Base-by-base conservation (phyloP, 192 early-diverging fungal species). In the Podila epigama region DNA sequence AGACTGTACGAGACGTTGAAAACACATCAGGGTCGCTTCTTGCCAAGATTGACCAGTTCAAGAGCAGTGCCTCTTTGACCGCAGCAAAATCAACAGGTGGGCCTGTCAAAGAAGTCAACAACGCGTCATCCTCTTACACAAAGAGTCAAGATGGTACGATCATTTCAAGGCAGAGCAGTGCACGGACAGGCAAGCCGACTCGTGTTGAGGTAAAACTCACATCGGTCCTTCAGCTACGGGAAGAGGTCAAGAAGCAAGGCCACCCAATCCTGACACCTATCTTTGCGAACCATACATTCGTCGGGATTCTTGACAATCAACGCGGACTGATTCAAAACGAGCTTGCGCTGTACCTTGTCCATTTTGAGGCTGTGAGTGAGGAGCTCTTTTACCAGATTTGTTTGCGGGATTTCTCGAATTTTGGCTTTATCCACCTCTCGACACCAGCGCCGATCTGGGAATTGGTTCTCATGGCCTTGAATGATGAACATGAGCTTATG, bases 321-420 rank as follows among this genome's bases (percentile, higher is more conserved):
- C 65, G 70, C 20, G 96, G 93, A 8, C 81, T 97, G 39, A 85
- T 99, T 42, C 97, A 99, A 69, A 84, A 96, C 82, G 87, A 94
- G 63, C 91, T 92, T 7, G 89, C 89, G 53, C 77, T 99, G 5
- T 98, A 92, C 65, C 81, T 97, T 83, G 75, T 96, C 7, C 89
- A 99, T 55, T 94, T 90, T 67, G 83, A 88, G 62, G 85, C 87
- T 32, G 63, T 91, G 42, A 94, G 93, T 73, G 89, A 90, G 60
- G 92, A 95, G 51, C 81, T 99, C 32, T 95, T 99, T 68, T 96
- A 97, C 81, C 96, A 99, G 70, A 82, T 95, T 2, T 81, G 79
- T 35, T 68, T 98, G 16, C 81, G 81, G 25, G 91, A 93, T 33
- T 96, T 99, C 79, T 88, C 87, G 54, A 99, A 99, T 68, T 96